Percentiles rank a stretch among this genome's conserved stretches.
These are phyloP conservation scores for Pichia membranifaciens DNA, from an alignment of 805 yeast species.

Conservation along the genomic window DNA sequence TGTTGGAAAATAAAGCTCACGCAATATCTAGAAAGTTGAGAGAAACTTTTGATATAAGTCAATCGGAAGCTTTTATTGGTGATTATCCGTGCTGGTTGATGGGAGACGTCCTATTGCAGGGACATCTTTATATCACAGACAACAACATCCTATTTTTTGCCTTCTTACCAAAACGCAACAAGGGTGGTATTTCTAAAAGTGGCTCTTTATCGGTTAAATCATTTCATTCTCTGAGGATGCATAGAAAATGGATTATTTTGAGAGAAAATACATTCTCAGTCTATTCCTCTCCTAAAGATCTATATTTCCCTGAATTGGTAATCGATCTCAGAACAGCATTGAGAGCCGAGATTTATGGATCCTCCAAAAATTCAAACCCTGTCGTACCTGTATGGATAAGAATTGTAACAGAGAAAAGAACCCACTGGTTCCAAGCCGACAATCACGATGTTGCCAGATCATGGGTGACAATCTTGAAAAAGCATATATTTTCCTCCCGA, in stretches of 20 bases:
- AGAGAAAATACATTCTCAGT: slow-evolving; percentile 62
- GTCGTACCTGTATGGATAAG: slow-evolving; percentile 43
- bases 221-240: slow-evolving; percentile 32
- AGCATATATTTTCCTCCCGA: slow-evolving; percentile 68
- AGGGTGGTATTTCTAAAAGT: slow-evolving; percentile 38
- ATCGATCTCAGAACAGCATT: slow-evolving; percentile 65
- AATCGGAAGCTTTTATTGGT: slow-evolving; percentile 49
- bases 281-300: slow-evolving; percentile 65
- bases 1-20: slow-evolving; percentile 27
- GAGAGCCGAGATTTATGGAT: slow-evolving; percentile 46
- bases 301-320: slow-evolving; percentile 77
- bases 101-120: slow-evolving; percentile 78
- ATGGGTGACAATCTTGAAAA: slow-evolving; percentile 74
- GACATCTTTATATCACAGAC: slow-evolving; percentile 70
- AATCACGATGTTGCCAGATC: slow-evolving; percentile 64
- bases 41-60: slow-evolving; percentile 39
- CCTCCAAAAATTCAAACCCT: slow-evolving; percentile 19
- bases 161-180: slow-evolving; percentile 51
- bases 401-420: slow-evolving; percentile 50
- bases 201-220: slow-evolving; percentile 47
- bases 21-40: slow-evolving; percentile 34
- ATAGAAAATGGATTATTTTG: slow-evolving; percentile 76
- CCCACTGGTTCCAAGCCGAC: slow-evolving; percentile 68
- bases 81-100: slow-evolving; percentile 76
- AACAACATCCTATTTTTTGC: slow-evolving; percentile 69